Evolutionary conservation across 2,329 filamentous ascomycete species (phyloP).

Genomic region (Sporothrix pseudoabietina): DNA sequence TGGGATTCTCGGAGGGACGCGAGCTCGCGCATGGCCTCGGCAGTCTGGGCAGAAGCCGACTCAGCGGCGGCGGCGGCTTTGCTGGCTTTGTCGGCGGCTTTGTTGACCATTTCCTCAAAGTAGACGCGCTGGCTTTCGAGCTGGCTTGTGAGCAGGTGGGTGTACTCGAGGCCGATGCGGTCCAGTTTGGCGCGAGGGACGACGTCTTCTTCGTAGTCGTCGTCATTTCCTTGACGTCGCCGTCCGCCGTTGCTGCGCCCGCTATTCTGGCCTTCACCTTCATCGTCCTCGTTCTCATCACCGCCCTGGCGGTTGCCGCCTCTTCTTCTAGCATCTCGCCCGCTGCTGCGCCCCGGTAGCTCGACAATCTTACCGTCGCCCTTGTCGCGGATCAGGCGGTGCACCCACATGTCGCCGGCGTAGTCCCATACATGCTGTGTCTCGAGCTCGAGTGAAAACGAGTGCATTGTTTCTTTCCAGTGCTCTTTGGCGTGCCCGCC

Average conservation of each 20-base stretch:
- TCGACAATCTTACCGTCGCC: constrained; percentile 91
- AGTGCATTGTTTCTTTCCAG: constrained; percentile 86
- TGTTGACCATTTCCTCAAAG: constrained; percentile 88
- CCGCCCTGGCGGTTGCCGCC: constrained; percentile 11
- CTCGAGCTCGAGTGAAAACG: constrained; percentile 87
- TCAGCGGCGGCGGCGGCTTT: constrained; percentile 70
- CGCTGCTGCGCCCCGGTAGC: constrained; percentile 59
- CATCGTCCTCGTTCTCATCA: neutral
- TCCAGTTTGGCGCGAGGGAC: constrained; percentile 68
- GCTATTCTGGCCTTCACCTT: constrained; percentile 1
- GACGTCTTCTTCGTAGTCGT: constrained; percentile 26
- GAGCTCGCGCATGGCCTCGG: constrained; percentile 54
- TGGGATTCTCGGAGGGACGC: constrained; percentile 57
- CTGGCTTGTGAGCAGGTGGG: constrained; percentile 88
- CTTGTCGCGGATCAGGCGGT: constrained; percentile 91
- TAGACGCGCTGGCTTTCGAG: constrained; percentile 90
- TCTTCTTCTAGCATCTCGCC: neutral
- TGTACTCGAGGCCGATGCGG: constrained; percentile 90
- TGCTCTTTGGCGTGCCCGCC: constrained; percentile 90
- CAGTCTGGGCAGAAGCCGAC: constrained; percentile 56
- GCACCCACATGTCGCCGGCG: constrained; percentile 91
- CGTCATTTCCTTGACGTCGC: constrained; percentile 24
- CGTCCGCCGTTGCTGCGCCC: neutral
- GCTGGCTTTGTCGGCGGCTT: constrained; percentile 85
- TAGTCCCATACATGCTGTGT: constrained; percentile 99